Base-by-base conservation (phyloP, 2,329 filamentous ascomycete species). In the Fusarium solani-melongenae region DNA sequence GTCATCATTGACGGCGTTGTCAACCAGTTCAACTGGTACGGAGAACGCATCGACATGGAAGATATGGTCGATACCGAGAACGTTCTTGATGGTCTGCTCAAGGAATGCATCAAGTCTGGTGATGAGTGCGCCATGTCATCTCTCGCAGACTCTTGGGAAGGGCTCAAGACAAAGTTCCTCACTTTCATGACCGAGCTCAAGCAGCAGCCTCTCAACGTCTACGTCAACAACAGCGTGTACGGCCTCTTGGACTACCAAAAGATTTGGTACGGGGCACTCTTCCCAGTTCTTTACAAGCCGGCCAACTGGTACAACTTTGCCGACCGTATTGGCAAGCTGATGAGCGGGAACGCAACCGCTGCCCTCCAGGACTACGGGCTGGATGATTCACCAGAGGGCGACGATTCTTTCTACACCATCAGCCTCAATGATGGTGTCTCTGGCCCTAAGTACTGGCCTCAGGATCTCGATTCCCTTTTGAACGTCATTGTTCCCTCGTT, bases 41-140 rank as follows among this genome's bases (percentile, higher is more conserved):
- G 73, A 10, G 63, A 70, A 2, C 67, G 64, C 4, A 69, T 81
- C 17, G 69, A 75, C 8, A 39, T 66, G 9, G 78, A 78, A 14
- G 77, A 80, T 15, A 78, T 80, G 4, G 59, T 64, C 6, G 80
- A 83, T 56, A 79, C 81, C 1, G 72, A 80, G 31, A 73, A 77
- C 5, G 76, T 79, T 2, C 62, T 83, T 12, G 68, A 76, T 10
- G 82, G 81, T 0, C 81, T 83, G 20, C 72, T 82, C 11, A 79
- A 81, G 5, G 80, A 83, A 62, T 84, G 82, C 63, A 65, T 80
- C 62, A 80, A 80, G 53, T 88, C 87, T 2, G 86, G 87, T 4
- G 71, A 83, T 6, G 80, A 79, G n/a, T 89, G 87, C 66, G 77
- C 83, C 1, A 73, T 88, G 31, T 82, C 82, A 0, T 77, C 79